Evolutionary conservation across 768 basidiomycete genomes (phyloP), one percentile per base, ranked within the genome.

Genomic region (Imleria badia): DNA sequence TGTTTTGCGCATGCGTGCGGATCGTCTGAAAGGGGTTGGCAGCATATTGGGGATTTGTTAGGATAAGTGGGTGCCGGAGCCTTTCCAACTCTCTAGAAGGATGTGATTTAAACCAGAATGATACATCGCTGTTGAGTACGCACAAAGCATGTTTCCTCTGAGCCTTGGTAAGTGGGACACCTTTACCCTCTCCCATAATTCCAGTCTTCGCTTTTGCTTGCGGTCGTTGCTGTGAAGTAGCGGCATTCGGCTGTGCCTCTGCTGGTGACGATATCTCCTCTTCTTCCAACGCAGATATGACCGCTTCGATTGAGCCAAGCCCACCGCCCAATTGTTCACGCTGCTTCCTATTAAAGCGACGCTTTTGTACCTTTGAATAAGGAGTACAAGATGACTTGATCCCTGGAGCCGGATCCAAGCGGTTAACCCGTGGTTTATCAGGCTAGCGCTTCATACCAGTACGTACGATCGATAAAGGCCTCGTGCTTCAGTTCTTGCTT

Each of bases 1-100:
- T 90, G 65, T 92, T 92, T 67, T 86, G 78, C 3, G 85, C 88
- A 67, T 93, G 91, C 5, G 79, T 86, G 6, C 89, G 85, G 60
- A 92, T 88, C 2, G 88, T 85, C 62, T 84, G 75, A 66, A 92
- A 92, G 2, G 91, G 91, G 63, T 85, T 86, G 31, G 79, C 71
- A 11, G 81, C 69, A 64, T 84, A 92, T 36, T 81, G 78, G 6
- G 85, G 77, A 62, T 84, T 86, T 20, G 82, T 76, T 30, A 87
- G 75, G 38, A 92, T 84, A 58, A 86, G 72, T 11, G 88, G 89
- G 54, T 87, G 84, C 55, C 90, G 78, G 26, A 87, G 72, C 49
- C 77, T 81, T 66, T 93, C 90, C 58, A 79, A 58, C 67, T 85
- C 75, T 19, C 91, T 92, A 64, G 12, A 54, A 50, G 41, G 12